phyloP scores from a whole-genome alignment of 208 protist genomes.

The Sergeia podlipaevii region DNA sequence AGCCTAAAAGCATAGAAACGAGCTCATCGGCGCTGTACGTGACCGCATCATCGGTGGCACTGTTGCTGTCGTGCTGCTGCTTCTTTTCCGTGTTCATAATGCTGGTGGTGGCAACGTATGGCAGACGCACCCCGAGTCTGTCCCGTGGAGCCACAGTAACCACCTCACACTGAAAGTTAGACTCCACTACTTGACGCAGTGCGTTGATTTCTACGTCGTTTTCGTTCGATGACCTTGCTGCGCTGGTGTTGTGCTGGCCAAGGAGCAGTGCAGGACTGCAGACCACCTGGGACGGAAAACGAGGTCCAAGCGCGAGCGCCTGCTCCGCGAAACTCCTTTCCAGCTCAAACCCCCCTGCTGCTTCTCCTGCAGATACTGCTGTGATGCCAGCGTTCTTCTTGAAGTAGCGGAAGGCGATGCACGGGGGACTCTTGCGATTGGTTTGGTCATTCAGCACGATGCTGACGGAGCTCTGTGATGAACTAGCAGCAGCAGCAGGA shows the following conservation, averaged over 20 bases:
- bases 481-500: slow-evolving; percentile 3
- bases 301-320: slow-evolving; percentile 64
- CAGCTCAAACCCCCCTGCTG: slow-evolving; percentile 17
- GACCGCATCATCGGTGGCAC: slow-evolving; percentile 5
- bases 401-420: slow-evolving; percentile 82
- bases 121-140: slow-evolving; percentile 11
- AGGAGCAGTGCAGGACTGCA: slow-evolving; percentile 57
- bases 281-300: slow-evolving; percentile 69
- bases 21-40: slow-evolving; percentile 80
- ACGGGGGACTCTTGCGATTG: slow-evolving; percentile 89
- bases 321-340: slow-evolving; percentile 89
- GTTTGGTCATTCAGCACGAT: slow-evolving; percentile 93
- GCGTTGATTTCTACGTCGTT: not conserved
- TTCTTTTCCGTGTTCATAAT: not conserved
- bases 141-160: slow-evolving; percentile 2
- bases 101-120: not conserved
- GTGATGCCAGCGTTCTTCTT: not conserved
- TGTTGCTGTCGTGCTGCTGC: slow-evolving; percentile 6
- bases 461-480: slow-evolving; percentile 26
- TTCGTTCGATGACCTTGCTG: not conserved
- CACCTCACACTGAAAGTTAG: slow-evolving; percentile 3
- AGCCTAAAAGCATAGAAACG: slow-evolving; percentile 79
- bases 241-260: slow-evolving; percentile 8
- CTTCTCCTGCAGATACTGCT: slow-evolving; percentile 4
- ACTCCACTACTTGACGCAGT: not conserved